Conservation (phyloP, 805 yeast species). For the Wickerhamiella shivajii region DNA sequence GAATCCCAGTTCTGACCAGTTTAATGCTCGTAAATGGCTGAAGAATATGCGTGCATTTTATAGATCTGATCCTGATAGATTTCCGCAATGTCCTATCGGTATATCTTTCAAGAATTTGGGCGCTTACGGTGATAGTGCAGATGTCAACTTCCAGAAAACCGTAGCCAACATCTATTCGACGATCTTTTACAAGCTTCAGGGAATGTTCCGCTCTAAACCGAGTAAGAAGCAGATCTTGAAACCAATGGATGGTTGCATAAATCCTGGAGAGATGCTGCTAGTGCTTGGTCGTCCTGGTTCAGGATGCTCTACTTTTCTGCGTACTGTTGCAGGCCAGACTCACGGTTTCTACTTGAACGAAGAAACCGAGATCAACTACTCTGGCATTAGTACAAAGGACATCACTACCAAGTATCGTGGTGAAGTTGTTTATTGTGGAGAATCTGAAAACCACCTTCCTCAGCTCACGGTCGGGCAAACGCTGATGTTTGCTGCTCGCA, state of each 20-base stretch:
- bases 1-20: conserved; percentile 44
- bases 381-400: conserved; percentile 45
- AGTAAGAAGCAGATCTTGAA: conserved; percentile 15
- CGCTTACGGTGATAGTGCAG: conserved; percentile 47
- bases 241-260: conserved; percentile 28
- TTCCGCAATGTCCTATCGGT: conserved; percentile 45
- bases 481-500: conserved; percentile 49
- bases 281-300: conserved; percentile 68
- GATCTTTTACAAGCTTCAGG: too few species aligned
- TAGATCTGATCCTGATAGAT: conserved; percentile 45
- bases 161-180: conserved; percentile 30
- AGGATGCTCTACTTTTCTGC: conserved; percentile 59
- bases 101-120: conserved; percentile 43
- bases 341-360: conserved; percentile 32
- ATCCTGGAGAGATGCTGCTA: conserved; percentile 53
- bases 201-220: conserved; percentile 3
- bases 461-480: conserved; percentile 63
- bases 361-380: conserved; percentile 42
- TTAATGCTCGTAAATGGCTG: conserved; percentile 49
- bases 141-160: conserved; percentile 52
- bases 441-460: conserved; percentile 59
- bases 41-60: conserved; percentile 39
- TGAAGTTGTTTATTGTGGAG: conserved; percentile 30
- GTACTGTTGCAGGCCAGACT: conserved; percentile 46
- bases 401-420: conserved; percentile 44